A percentile compares a stretch with the other conserved stretches of the same genome.
phyloP scores from a whole-genome alignment of 2,329 filamentous ascomycete species.

The Trichoderma sp. region DNA sequence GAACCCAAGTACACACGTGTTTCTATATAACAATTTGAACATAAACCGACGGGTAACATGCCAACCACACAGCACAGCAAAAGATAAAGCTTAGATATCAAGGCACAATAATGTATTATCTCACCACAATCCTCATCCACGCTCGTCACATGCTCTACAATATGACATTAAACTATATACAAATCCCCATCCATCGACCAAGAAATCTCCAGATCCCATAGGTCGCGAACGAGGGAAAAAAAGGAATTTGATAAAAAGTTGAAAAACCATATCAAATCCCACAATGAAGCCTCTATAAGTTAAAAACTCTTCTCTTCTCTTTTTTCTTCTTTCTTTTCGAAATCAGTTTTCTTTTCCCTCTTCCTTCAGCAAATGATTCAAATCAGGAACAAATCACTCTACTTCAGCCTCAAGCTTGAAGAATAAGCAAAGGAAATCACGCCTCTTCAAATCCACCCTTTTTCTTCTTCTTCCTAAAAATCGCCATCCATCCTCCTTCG shows the following conservation, averaged over 20 bases:
- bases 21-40: neutral
- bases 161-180: conserved; percentile 6
- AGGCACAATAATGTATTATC: conserved; percentile 9
- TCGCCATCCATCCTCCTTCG: conserved; percentile 2
- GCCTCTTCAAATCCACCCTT: neutral
- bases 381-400: neutral
- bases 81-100: neutral
- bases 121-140: neutral
- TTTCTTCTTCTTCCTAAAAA: neutral
- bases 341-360: neutral
- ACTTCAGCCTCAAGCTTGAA: neutral
- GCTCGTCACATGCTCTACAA: conserved; percentile 5
- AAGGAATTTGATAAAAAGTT: conserved; percentile 9
- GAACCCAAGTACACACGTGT: neutral
- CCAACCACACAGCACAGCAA: neutral
- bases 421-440: neutral
- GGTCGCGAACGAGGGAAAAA: neutral
- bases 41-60: too few species aligned
- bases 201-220: neutral
- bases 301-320: neutral
- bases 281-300: conserved; percentile 17
- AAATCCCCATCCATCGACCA: neutral
- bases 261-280: conserved; percentile 3
- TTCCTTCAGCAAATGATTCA: neutral
- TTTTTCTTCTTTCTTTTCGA: neutral